Conservation (phyloP, 805 yeast genomes). For the Starmerella vaccinii region DNA sequence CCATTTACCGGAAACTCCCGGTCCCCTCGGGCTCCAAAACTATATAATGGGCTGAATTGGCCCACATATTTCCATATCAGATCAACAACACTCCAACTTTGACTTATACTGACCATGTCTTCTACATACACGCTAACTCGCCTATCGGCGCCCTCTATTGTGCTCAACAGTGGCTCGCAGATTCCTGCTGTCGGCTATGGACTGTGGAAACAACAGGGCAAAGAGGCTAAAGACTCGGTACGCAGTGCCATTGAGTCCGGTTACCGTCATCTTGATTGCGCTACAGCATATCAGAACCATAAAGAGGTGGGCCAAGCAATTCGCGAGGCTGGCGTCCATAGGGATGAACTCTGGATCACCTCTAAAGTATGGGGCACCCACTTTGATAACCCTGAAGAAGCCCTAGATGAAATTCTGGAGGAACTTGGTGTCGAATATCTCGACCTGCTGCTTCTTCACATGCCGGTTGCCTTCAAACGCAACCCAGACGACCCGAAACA, state of each 20-base stretch:
- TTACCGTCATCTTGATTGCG: slow-evolving; percentile 50
- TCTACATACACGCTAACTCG: slow-evolving; percentile 15
- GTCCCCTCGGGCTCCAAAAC: background rate
- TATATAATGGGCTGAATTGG: background rate
- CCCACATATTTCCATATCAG: background rate
- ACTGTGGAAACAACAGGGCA: slow-evolving; percentile 9
- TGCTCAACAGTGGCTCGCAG: slow-evolving; percentile 12
- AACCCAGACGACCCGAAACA: slow-evolving; percentile 15
- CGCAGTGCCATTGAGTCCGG: slow-evolving; percentile 53
- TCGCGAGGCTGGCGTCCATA: slow-evolving; percentile 37
- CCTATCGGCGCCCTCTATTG: slow-evolving; percentile 5
- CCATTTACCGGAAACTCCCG: background rate
- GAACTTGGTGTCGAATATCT: slow-evolving; percentile 63
- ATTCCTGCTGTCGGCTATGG: slow-evolving; percentile 22
- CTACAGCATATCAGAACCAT: slow-evolving; percentile 33
- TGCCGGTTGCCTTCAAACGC: slow-evolving; percentile 45
- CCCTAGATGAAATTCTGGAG: slow-evolving; percentile 48
- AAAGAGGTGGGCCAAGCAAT: slow-evolving; percentile 44
- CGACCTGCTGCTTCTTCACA: slow-evolving; percentile 67
- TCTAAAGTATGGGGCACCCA: slow-evolving; percentile 45
- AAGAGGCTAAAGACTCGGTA: slow-evolving; percentile 34
- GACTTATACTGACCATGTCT: background rate
- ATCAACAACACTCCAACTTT: background rate
- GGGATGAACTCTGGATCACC: slow-evolving; percentile 58
- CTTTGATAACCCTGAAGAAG: slow-evolving; percentile 37